Evolutionary conservation across 2,329 filamentous ascomycete genomes (phyloP), one percentile per base, ranked within the genome.

Genomic region (Colletotrichum endophyticum): DNA sequence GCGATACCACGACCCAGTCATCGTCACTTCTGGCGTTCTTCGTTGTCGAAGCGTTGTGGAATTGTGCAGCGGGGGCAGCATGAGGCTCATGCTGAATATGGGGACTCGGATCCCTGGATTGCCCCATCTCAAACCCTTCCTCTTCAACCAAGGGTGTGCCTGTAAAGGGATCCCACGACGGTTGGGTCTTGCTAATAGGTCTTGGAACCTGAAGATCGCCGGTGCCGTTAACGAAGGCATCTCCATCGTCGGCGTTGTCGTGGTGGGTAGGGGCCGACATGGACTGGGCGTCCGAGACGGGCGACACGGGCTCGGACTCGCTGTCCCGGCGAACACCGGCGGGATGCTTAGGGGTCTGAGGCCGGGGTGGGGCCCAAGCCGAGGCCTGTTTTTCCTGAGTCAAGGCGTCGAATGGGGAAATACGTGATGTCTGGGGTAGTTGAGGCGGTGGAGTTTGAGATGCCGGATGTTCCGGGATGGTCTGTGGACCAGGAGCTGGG

Each of bases 71-170:
- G 56, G 56, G 19, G 22, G 69, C 13, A 72, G 36, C 53, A 67
- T n/a, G 27, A 25, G 64, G 30, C 32, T 56, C 32, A 56, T 44
- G 22, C 44, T 36, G 63, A 12, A 57, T 22, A 44, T 63, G 63
- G 8, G 73, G 63, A 57, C 57, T 73, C 57, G 34, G 44, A 66
- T 79, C 75, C 78, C 69, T 78, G 77, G 75, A 79, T 71, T 71
- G 79, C 27, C 66, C 70, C n/a, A 80, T 80, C 25, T 84, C 82
- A 64, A 81, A 84, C 32, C 79, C 81, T 22, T 82, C 81, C 78
- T 86, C 84, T 77, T 87, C 84, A 61, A 83, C 80, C 57, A 86
- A 81, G n/a, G 84, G 83, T 61, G 84, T 81, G 11, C 81, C 81
- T 66, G 82, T 81, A 57, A 80, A 83, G 8, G 83, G 82, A 78